phyloP scores from a whole-genome alignment of 139 green algal genomes.

The Coccomyxa sp. region DNA sequence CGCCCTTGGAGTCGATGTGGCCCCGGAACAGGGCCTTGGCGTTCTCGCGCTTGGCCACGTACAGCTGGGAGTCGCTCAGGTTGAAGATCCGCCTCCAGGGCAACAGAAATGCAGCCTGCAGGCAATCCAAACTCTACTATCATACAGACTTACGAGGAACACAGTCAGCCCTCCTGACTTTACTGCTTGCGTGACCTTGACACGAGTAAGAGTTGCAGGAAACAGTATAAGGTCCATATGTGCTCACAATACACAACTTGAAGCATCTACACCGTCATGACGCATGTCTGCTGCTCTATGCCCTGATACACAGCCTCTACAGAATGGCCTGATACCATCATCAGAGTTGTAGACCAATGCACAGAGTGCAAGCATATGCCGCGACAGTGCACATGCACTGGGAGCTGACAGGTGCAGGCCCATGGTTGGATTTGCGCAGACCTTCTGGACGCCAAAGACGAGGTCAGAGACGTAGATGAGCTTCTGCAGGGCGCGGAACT shows the following conservation, averaged over 20 bases:
- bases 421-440: constrained; percentile 37
- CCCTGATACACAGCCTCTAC: not conserved
- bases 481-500: constrained; percentile 88
- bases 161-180: not conserved
- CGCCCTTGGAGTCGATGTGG: constrained; percentile 45
- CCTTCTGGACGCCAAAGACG: constrained; percentile 74
- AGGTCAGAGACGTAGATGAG: constrained; percentile 91
- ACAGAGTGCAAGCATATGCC: not conserved
- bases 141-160: no score
- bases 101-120: constrained; percentile 80
- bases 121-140: not conserved
- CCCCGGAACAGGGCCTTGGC: constrained; percentile 69
- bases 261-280: not conserved
- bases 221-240: no score
- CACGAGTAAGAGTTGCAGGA: no score
- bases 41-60: constrained; percentile 79
- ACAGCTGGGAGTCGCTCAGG: constrained; percentile 77
- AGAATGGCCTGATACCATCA: not conserved
- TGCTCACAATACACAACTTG: no score
- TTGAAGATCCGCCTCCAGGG: constrained; percentile 91
- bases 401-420: no score
- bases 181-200: no score
- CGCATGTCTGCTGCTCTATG: not conserved
- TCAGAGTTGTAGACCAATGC: not conserved
- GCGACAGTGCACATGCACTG: no score